Evolutionary conservation across 805 yeast species (phyloP), one percentile per base, ranked within the genome.

Genomic region (Zygoascus biomembranicola): DNA sequence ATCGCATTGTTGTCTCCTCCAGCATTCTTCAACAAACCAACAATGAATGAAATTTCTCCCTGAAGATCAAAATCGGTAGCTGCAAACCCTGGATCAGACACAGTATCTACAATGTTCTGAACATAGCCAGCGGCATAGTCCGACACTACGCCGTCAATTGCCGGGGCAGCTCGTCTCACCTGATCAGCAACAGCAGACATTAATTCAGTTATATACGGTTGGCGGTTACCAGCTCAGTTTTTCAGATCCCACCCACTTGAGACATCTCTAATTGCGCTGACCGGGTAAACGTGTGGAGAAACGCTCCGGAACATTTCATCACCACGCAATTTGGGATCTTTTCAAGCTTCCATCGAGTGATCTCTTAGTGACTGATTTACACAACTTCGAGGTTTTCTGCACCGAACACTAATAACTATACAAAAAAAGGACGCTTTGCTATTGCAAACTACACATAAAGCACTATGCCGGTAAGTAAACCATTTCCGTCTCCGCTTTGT

Each of bases 101-200:
- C 88, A 18, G 87, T 76, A 50, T 74, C 75, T n/a, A 89, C 81
- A 18, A 94, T 72, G 71, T 90, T 90, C 55, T 85, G 84, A 52
- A 89, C 66, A 63, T 90, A 94, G 0, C 99, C 99, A 41, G 85
- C 84, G 2, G 96, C 95, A 66, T 94, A 94, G 57, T 90, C 94
- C 0, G 84, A 76, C 77, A 94, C 96, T 10, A 90, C 81, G 1
- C 90, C 84, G 63, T 94, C 99, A 47, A 94, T 77, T 0, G 85
- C 75, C 2, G 96, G 90, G 2, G 84, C 94, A 0, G 96, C 92
- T 67, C 85, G 87, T 57, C 96, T 85, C 8, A 90, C 82, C 65
- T 85, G 89, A 18, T 65, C 63, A 11, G 61, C 50, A 26, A 60
- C 39, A 8, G 28, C 28, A 23, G 39, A 35, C 39, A 35, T 35